Evolutionary conservation across 345 rosid genomes (phyloP), one percentile per base, ranked within the genome.

Genomic region (Combretum micranthum): DNA sequence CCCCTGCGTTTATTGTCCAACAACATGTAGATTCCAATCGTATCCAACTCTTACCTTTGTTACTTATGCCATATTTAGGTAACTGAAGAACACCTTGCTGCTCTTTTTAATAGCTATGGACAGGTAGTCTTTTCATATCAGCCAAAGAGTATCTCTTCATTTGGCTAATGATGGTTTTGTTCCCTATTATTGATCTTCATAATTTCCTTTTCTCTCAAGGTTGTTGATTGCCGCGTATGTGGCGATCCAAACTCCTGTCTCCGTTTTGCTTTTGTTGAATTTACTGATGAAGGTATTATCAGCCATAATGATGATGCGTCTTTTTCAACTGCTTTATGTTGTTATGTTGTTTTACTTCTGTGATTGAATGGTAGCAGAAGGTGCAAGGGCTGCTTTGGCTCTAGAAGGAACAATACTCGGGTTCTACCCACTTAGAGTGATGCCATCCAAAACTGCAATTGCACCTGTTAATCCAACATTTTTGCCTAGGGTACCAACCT

Each of bases 381-480:
- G 90, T 67, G 97, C 97, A 43, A 78, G 69, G 74, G 72, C 79
- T 81, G 96, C 99, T 67, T 67, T 94, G 76, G 74, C 43, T 71
- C 68, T 94, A 81, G 76, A 88, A 0, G 99, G 97, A 17, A 94
- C 89, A 14, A 74, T 94, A 62, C 93, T 94, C 22, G 97, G 99
- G 20, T 87, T 62, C 71, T 90, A 94, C 74, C 99, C 97, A 43
- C 81, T 94, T 39, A 83, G 76, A 65, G 99, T 94, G 72, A 81
- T 94, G 79, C 97, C 99, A 68, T 94, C 99, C 52, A 94, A 82
- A 81, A 94, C 99, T 20, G 99, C 99, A 50, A 94, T 94, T 63
- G 99, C 99, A 18, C 99, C 99, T 50, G 97, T 94, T 63, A 94
- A 94, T 79, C 97, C 99, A 13, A 87, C 97, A 32, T 94, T 83